Conservation (phyloP, 2,329 filamentous ascomycete genomes). For the Aspergillus sojae region DNA sequence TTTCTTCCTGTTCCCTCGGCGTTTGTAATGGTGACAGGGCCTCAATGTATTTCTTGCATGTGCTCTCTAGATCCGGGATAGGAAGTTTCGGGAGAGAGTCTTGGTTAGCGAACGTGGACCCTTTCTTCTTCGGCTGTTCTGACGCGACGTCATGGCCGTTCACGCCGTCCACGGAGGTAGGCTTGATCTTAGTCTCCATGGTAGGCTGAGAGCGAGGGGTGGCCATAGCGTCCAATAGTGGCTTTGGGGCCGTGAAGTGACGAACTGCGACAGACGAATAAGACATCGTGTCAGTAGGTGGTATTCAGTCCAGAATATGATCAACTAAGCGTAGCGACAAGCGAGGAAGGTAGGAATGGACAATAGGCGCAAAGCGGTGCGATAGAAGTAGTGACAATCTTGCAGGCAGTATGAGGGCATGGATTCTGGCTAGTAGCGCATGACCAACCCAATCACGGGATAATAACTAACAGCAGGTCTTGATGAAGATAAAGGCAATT, state of each 20-base stretch:
- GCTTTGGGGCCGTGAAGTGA: constrained; percentile 71
- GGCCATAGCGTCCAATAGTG: constrained; percentile 71
- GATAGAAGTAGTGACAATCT: constrained; percentile 92
- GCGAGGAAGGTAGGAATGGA: constrained; percentile 80
- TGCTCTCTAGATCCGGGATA: constrained; percentile 82
- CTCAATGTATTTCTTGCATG: constrained; percentile 76
- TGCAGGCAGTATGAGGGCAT: constrained; percentile 83
- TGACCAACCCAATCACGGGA: constrained; percentile 20
- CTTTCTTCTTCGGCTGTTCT: constrained; percentile 57
- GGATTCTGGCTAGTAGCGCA: constrained; percentile 46
- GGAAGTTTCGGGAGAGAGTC: constrained; percentile 88
- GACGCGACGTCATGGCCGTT: not conserved
- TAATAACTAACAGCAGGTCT: constrained; percentile 12
- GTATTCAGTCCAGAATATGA: constrained; percentile 17
- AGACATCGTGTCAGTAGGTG: constrained; percentile 59
- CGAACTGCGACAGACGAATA: constrained; percentile 66
- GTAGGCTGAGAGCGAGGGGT: constrained; percentile 31
- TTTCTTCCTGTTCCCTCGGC: constrained; percentile 79
- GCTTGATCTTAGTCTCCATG: constrained; percentile 27
- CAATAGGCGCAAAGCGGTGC: constrained; percentile 82
- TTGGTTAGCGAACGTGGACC: constrained; percentile 87
- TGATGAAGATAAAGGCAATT: not conserved
- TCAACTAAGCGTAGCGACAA: constrained; percentile 69
- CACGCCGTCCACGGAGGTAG: constrained; percentile 19
- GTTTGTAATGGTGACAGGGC: constrained; percentile 80